phyloP scores from a whole-genome alignment of 2,329 filamentous ascomycete genomes.

The Ilyonectria sp. region DNA sequence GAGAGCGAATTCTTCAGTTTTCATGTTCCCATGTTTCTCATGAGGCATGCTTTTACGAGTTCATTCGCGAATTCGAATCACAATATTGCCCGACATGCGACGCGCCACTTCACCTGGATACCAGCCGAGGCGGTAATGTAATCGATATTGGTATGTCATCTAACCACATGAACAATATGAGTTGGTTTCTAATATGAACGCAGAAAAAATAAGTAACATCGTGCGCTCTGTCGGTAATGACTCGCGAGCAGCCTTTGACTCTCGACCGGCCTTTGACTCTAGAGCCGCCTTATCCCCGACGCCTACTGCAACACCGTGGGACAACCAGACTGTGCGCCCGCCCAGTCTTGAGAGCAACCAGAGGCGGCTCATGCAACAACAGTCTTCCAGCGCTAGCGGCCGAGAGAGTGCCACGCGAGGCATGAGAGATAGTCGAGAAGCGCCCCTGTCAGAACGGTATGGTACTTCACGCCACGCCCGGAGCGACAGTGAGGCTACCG shows the following conservation, averaged over 20 bases:
- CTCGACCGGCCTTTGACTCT: slow-evolving; percentile 69
- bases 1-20: slow-evolving; percentile 95
- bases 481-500: slow-evolving; percentile 85
- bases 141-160: slow-evolving; percentile 82
- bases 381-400: slow-evolving; percentile 38
- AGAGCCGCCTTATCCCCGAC: slow-evolving; percentile 68
- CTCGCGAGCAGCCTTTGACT: slow-evolving; percentile 69
- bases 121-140: slow-evolving; percentile 92
- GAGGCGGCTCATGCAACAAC: slow-evolving; percentile 49
- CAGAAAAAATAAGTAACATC: slow-evolving; percentile 96
- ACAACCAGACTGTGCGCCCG: slow-evolving; percentile 70
- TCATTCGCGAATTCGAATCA: slow-evolving; percentile 93
- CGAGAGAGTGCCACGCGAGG: slow-evolving; percentile 50
- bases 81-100: slow-evolving; percentile 96
- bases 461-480: slow-evolving; percentile 73
- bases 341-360: slow-evolving; percentile 64
- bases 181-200: slow-evolving; percentile 43
- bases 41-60: slow-evolving; percentile 99
- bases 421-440: slow-evolving; percentile 66
- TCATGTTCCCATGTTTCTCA: slow-evolving; percentile 98
- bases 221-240: slow-evolving; percentile 85
- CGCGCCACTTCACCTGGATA: slow-evolving; percentile 91
- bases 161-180: slow-evolving; percentile 37
- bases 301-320: slow-evolving; percentile 77
- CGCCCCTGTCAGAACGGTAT: slow-evolving; percentile 61